A percentile compares a stretch with the other conserved stretches of the same genome.
These are phyloP conservation scores for Auricularia sp. DNA, from an alignment of 768 basidiomycete species.

Conservation along the genomic window DNA sequence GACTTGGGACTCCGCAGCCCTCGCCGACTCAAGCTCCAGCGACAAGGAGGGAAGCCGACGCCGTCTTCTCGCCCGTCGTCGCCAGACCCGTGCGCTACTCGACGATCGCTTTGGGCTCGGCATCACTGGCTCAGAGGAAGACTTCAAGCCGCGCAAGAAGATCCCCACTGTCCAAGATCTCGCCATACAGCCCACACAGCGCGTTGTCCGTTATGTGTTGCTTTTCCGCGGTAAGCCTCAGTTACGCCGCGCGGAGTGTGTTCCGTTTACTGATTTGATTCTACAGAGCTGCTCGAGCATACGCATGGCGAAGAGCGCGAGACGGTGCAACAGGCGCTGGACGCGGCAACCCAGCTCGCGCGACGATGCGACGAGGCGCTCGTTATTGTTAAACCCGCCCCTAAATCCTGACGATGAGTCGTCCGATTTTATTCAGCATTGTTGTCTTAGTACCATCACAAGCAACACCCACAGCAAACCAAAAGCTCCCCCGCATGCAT, in stretches of 20 bases:
- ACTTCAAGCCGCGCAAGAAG: conserved; percentile 6
- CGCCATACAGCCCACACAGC: conserved; percentile 53
- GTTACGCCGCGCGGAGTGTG: not conserved
- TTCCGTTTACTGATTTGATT: not conserved
- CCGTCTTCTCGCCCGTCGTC: not conserved
- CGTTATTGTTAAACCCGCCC: not conserved
- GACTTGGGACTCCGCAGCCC: too few species aligned
- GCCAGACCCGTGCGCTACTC: not conserved
- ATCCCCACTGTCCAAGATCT: conserved; percentile 40
- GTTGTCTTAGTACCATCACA: too few species aligned
- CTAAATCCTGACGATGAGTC: too few species aligned
- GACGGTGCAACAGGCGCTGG: not conserved
- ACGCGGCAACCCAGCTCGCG: not conserved
- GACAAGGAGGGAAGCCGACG: not conserved
- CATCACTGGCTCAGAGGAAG: too few species aligned
- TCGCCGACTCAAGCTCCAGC: too few species aligned
- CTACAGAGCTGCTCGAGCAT: not conserved
- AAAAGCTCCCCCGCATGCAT: too few species aligned
- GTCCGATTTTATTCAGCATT: too few species aligned
- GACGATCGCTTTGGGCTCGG: too few species aligned
- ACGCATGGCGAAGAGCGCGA: not conserved
- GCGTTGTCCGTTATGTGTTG: conserved; percentile 54
- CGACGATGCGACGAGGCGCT: not conserved
- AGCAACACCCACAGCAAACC: too few species aligned
- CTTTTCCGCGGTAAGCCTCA: conserved; percentile 44